phyloP scores from a whole-genome alignment of 805 yeast species.

The Schwanniomyces polymorphus region DNA sequence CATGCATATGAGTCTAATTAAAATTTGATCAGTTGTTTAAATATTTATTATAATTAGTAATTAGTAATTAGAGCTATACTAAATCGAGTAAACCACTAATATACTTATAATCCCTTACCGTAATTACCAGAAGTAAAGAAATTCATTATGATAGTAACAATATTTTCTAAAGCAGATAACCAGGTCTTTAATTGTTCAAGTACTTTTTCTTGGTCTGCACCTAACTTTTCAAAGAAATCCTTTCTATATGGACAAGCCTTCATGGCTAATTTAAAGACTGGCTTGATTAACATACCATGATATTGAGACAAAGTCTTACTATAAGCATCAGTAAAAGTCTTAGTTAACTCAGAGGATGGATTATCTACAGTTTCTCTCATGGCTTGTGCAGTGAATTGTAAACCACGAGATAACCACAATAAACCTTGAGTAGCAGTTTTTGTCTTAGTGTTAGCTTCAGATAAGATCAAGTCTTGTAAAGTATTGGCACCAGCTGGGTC shows the following conservation, averaged over 20 bases:
- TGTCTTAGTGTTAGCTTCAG: constrained; percentile 65
- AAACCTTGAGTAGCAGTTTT: constrained; percentile 89
- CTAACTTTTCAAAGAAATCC: constrained; percentile 81
- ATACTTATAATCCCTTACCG: constrained; percentile 74
- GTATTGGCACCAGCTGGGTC: constrained; percentile 66
- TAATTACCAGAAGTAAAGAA: constrained; percentile 80
- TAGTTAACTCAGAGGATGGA: constrained; percentile 64
- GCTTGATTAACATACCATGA: constrained; percentile 80
- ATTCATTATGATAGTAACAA: constrained; percentile 70
- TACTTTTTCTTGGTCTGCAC: constrained; percentile 71
- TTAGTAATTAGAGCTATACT: background rate
- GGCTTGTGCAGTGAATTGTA: constrained; percentile 88
- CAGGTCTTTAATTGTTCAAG: constrained; percentile 63
- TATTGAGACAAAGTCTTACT: constrained; percentile 74
- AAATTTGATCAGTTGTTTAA: background rate
- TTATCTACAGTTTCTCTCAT: constrained; percentile 74
- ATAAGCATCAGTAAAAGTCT: constrained; percentile 84
- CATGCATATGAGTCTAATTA: background rate
- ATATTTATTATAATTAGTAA: background rate
- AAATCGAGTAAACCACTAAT: too few relatives aligned
- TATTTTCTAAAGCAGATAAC: constrained; percentile 73
- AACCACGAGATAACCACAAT: constrained; percentile 82
- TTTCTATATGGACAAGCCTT: constrained; percentile 91
- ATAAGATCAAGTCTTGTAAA: constrained; percentile 72
- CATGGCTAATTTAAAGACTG: constrained; percentile 91